Conservation (phyloP, 2,329 filamentous ascomycete species). For the Trematosphaeria pertusa region DNA sequence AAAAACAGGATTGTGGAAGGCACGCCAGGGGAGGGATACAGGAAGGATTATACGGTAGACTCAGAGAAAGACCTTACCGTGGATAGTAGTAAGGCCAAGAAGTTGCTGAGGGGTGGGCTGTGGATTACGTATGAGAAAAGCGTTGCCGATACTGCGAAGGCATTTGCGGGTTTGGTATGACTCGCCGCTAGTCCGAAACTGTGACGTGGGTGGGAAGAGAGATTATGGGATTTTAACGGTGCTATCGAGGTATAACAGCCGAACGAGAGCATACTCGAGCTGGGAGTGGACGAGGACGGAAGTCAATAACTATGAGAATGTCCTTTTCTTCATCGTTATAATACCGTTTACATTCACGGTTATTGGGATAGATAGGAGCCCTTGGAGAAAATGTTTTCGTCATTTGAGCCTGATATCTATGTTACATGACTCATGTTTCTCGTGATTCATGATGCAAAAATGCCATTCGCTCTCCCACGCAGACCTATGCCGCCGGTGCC, state of each 20-base stretch:
- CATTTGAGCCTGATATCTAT: slow-evolving; percentile 38
- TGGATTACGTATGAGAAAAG: slow-evolving; percentile 29
- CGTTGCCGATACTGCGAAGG: slow-evolving; percentile 47
- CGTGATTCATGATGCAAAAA: slow-evolving; percentile 35
- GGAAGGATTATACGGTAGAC: slow-evolving; percentile 25
- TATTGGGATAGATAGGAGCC: no score
- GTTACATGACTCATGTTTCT: slow-evolving; percentile 34
- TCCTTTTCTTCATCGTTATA: no score
- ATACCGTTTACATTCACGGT: no score
- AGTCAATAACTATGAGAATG: no score
- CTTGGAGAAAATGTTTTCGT: no score
- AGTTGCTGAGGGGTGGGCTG: slow-evolving; percentile 19
- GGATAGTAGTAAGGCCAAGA: slow-evolving; percentile 26
- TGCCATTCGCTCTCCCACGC: slow-evolving; percentile 21
- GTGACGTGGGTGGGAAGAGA: no score
- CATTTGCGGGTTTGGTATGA: slow-evolving; percentile 35
- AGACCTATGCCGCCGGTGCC: slow-evolving; percentile 22
- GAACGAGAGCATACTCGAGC: no score
- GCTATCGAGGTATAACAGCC: no score
- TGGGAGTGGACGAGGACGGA: no score
- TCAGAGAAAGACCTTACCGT: slow-evolving; percentile 16
- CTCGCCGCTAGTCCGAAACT: no score
- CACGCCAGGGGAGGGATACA: slow-evolving; percentile 51
- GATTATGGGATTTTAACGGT: no score
- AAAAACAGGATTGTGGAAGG: slow-evolving; percentile 47